Percentiles rank a stretch among this genome's conserved stretches.
phyloP scores from a whole-genome alignment of 805 yeast species.

The Blastobotrys terrestris region DNA sequence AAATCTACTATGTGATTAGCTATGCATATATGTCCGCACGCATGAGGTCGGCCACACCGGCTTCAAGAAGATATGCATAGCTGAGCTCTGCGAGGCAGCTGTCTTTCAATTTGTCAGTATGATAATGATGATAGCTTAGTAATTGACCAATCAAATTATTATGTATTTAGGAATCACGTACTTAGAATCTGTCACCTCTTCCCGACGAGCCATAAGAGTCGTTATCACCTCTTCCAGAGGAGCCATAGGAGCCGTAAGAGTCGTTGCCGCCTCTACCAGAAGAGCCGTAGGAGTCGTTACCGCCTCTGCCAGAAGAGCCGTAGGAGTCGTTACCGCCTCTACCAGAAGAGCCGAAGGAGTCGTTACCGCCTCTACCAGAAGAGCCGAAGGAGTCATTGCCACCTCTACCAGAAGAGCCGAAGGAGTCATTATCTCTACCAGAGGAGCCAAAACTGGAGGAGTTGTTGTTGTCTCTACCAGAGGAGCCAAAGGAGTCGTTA shows the following conservation, averaged over 20 bases:
- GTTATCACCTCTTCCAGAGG: slow-evolving; percentile 15
- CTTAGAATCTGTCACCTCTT: not conserved
- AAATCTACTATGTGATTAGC: too few relatives aligned
- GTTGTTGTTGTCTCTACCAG: slow-evolving; percentile 12
- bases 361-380: slow-evolving; percentile 19
- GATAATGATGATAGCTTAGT: not conserved
- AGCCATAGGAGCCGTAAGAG: slow-evolving; percentile 27
- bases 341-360: slow-evolving; percentile 32
- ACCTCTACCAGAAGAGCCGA: slow-evolving; percentile 10
- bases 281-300: slow-evolving; percentile 23
- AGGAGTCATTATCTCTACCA: slow-evolving; percentile 1
- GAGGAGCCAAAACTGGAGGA: slow-evolving; percentile 11
- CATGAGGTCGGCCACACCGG: too few relatives aligned
- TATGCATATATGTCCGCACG: too few relatives aligned
- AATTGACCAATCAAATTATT: not conserved
- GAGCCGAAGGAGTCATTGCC: slow-evolving; percentile 16
- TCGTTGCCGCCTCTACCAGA: slow-evolving; percentile 25
- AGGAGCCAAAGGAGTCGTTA: slow-evolving; percentile 21
- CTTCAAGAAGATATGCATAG: too few relatives aligned
- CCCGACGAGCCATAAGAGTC: slow-evolving; percentile 21
- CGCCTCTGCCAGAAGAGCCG: slow-evolving; percentile 29
- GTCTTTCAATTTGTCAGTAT: too few relatives aligned
- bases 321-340: slow-evolving; percentile 28
- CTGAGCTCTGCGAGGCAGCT: too few relatives aligned
- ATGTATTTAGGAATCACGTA: too few relatives aligned